Conservation (phyloP, 2,329 filamentous ascomycete genomes). For the Alternaria triticimaculans region DNA sequence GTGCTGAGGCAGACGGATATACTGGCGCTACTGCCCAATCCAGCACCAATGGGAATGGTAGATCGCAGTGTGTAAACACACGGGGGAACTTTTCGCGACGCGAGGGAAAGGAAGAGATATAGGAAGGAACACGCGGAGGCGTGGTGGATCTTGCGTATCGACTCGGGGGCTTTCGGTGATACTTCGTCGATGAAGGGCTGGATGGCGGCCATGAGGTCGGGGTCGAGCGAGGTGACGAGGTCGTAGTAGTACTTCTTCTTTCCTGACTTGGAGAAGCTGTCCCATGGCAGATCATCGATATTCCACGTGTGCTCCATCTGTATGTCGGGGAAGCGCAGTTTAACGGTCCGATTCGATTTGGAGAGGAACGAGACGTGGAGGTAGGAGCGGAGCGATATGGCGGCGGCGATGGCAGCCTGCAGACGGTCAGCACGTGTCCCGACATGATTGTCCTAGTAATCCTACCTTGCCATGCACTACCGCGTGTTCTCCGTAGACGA, state of each 20-base stretch:
- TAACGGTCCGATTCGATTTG: conserved; percentile 87
- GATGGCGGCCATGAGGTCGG: conserved; percentile 79
- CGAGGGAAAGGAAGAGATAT: conserved; percentile 89
- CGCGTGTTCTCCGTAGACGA: conserved; percentile 96
- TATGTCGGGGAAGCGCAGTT: conserved; percentile 89
- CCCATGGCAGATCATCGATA: conserved; percentile 90
- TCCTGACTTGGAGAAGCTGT: conserved; percentile 74
- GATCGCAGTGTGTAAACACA: conserved; percentile 91
- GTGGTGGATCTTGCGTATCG: conserved; percentile 82
- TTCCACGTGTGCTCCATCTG: conserved; percentile 90
- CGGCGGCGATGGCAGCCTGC: conserved; percentile 88
- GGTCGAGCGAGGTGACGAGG: conserved; percentile 77
- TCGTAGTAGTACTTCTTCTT: conserved; percentile 98
- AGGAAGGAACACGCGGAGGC: conserved; percentile 85
- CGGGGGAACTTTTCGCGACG: conserved; percentile 76
- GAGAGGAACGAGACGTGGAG: conserved; percentile 93
- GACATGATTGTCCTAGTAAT: background rate
- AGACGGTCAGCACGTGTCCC: conserved; percentile 19
- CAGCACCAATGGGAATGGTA: conserved; percentile 90
- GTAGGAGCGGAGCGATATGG: conserved; percentile 94
- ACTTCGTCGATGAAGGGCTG: conserved; percentile 78
- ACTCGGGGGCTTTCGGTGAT: conserved; percentile 69
- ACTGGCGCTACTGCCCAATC: conserved; percentile 91
- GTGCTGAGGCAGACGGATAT: conserved; percentile 88
- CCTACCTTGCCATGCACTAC: conserved; percentile 94